Evolutionary conservation across 306 rosid species (phyloP), one percentile per base, ranked within the genome.

Genomic region (Mimosa pudica): DNA sequence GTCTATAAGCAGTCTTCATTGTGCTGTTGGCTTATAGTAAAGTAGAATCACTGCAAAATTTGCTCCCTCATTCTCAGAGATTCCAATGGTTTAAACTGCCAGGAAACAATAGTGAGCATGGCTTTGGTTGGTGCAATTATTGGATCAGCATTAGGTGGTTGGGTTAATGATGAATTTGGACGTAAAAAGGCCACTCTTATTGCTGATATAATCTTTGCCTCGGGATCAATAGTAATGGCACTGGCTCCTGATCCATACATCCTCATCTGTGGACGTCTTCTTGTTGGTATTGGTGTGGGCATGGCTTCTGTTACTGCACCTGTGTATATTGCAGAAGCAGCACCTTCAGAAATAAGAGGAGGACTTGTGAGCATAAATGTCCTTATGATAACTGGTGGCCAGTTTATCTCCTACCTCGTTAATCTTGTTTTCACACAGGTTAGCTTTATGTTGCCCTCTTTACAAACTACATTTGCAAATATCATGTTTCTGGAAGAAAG

Each of bases 91-190:
- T 68, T 51, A 49, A 16, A 10, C 12, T 67, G 38, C 4, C 89
- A 92, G 98, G 98, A 92, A 86, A 89, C 98, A 52, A 83, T 86
- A 10, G 98, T 92, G 36, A 94, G 98, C 90, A 90, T 92, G 98
- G 98, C 98, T 51, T 77, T 94, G 68, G 91, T 89, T 35, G 97
- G 97, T 77, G 98, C 97, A 46, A 90, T 90, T 0, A 18, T 89
- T 75, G 98, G 98, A 83, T 94, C 98, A 47, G 87, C 97, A 70
- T 67, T 77, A 6, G 98, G 98, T 5, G 98, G 98, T 57, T 92
- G 92, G 96, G 61, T 94, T 1, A 94, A 94, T 45, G 98, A 94
- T 83, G 84, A 74, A 30, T 92, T 85, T 74, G 97, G 97, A 14
- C 76, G 98, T 51, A 92, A 89, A 79, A 92, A 85, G 83, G 96